Evolutionary conservation across 495 filamentous ascomycete species (phyloP).

Genomic region (Poronia punctata): DNA sequence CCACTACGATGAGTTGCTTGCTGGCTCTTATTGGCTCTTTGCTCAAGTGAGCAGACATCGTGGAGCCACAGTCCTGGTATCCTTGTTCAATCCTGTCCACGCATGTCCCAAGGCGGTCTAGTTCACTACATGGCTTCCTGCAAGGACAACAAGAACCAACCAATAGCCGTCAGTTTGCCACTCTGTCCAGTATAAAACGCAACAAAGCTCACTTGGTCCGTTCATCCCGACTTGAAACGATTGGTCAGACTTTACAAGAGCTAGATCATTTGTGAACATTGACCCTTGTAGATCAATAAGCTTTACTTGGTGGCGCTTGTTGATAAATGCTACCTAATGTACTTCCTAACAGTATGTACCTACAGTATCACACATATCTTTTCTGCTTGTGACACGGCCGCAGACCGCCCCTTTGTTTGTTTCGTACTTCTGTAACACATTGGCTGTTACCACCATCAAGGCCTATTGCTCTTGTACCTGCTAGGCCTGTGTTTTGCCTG

Average conservation of each 20-base stretch:
- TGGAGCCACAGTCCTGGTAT: too few relatives aligned
- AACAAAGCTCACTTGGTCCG: too few relatives aligned
- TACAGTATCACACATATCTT: too few relatives aligned
- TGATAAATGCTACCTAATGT: neutral
- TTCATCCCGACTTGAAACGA: neutral
- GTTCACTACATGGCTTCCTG: conserved; percentile 1
- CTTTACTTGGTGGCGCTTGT: neutral
- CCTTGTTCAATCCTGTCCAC: conserved; percentile 3
- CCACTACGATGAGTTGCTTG: too few relatives aligned
- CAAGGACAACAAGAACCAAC: conserved; percentile 5
- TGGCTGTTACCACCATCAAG: too few relatives aligned
- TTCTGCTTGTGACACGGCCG: too few relatives aligned
- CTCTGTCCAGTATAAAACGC: neutral
- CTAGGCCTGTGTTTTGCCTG: too few relatives aligned
- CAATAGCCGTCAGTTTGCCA: conserved; percentile 7
- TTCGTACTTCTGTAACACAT: neutral
- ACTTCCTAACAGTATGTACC: neutral
- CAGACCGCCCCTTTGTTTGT: conserved; percentile 8
- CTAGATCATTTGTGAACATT: conserved; percentile 6
- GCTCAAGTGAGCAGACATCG: conserved; percentile 2
- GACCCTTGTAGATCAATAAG: neutral
- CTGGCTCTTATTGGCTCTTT: too few relatives aligned
- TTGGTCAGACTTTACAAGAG: conserved; percentile 3
- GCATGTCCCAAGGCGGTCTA: conserved; percentile 1
- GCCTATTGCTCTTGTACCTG: too few relatives aligned